Evolutionary conservation across 179 eudicot species (phyloP), one percentile per base, ranked within the genome.

Genomic region (Heliamphora pulchella): DNA sequence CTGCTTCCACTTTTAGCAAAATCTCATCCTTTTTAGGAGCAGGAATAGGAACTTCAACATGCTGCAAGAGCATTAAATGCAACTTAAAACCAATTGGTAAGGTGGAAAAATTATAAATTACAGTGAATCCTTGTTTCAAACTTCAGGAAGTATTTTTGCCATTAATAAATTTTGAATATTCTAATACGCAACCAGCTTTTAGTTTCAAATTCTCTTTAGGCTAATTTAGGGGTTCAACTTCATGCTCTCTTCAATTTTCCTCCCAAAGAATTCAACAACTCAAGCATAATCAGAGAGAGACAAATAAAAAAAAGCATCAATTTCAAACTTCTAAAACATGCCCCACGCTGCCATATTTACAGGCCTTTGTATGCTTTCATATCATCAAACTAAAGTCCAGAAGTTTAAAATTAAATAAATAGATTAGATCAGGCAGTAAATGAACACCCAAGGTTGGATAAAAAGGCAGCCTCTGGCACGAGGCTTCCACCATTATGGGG

Each of bases 1-100:
- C 86, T 48, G 96, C 97, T 83, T 91, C 91, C 70, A 91, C 51
- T 82, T 91, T 93, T 10, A 93, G 58, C 82, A 91, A 76, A 74
- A 91, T 85, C 77, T 92, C 94, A 78, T 83, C 92, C 63, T 87
- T 75, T 62, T 81, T 82, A 0, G 92, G 92, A 62, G 76, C 80
- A 53, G 92, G 94, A 68, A 90, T 80, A 47, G 90, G 87, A 80
- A 91, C 82, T 82, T 91, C 91, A 74, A 89, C 92, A 75, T 91
- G 92, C 97, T 92, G 89, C 82, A 86, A 78, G 62, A 81, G 18
- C 17, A 69, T 20, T 81, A 48, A 41, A 17, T n/a, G 13, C 11
- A 17, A 48, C 18, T 10, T 55, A 71, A 72, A 31, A 54, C 47
- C 31, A 17, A 20, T 14, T 41, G 44, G 31, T 18, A 17, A 10